Conservation (phyloP, 2,329 filamentous ascomycete species). For the Penicillium sp. region DNA sequence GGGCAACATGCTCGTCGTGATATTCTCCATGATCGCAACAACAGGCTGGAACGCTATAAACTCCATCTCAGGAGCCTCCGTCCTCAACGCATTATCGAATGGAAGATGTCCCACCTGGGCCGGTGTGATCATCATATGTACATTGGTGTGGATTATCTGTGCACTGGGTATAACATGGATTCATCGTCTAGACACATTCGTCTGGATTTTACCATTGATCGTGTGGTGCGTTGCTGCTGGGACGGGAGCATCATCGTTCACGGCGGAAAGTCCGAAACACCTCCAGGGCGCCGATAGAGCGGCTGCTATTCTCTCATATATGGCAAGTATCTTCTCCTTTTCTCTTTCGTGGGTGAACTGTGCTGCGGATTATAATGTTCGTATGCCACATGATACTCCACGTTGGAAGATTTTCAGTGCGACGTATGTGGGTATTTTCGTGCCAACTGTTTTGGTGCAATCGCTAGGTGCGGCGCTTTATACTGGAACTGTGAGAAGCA, state of each 20-base stretch:
- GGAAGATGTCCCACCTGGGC: slow-evolving; percentile 39
- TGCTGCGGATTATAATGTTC: slow-evolving; percentile 41
- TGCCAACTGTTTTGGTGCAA: slow-evolving; percentile 35
- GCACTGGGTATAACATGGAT: slow-evolving; percentile 41
- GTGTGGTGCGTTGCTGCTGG: slow-evolving; percentile 42
- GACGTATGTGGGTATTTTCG: slow-evolving; percentile 17
- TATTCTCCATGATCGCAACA: slow-evolving; percentile 41
- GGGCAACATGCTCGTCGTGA: slow-evolving; percentile 38
- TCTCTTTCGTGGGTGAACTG: slow-evolving; percentile 41
- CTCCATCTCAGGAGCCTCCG: slow-evolving; percentile 38
- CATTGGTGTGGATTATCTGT: slow-evolving; percentile 39
- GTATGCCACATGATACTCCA: slow-evolving; percentile 38
- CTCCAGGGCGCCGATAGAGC: slow-evolving; percentile 31
- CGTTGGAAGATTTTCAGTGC: slow-evolving; percentile 34
- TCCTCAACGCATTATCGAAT: slow-evolving; percentile 37
- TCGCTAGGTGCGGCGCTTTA: slow-evolving; percentile 36
- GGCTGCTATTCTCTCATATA: slow-evolving; percentile 36
- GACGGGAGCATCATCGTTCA: slow-evolving; percentile 36
- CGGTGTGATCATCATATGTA: slow-evolving; percentile 41
- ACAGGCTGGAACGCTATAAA: slow-evolving; percentile 44
- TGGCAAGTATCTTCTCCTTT: slow-evolving; percentile 40
- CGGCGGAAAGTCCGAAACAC: slow-evolving; percentile 23
- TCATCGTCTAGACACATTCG: slow-evolving; percentile 36
- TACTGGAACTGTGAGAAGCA: slow-evolving; percentile 28
- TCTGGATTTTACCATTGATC: slow-evolving; percentile 40